Evolutionary conservation across 202 grass and related monocot species (phyloP).

Genomic region (Saccharum hybrid): DNA sequence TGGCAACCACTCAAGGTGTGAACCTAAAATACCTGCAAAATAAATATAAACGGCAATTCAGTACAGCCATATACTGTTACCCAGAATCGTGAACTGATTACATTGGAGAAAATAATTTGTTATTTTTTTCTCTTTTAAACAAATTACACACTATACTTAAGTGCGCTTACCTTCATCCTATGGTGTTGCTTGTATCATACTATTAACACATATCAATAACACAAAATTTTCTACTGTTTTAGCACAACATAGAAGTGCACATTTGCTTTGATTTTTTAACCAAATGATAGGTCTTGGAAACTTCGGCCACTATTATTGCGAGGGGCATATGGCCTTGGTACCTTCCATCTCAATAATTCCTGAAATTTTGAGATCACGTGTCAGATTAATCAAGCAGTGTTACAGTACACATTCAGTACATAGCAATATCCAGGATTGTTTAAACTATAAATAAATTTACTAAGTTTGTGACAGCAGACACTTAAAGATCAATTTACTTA

Average conservation of each 20-base stretch:
- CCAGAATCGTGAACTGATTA: neutral
- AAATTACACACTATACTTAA: neutral
- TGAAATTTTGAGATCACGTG: constrained; percentile 42
- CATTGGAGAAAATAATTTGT: neutral
- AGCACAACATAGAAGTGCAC: constrained; percentile 13
- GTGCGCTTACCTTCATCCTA: constrained; percentile 35
- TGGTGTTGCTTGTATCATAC: constrained; percentile 25
- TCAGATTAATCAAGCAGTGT: constrained; percentile 30
- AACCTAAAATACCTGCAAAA: constrained; percentile 47
- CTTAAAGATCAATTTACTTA: neutral
- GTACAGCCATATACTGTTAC: neutral
- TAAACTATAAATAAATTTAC: constrained; percentile 14
- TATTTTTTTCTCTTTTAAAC: neutral
- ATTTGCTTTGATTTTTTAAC: constrained; percentile 38
- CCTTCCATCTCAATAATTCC: constrained; percentile 88
- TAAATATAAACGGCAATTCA: constrained; percentile 9
- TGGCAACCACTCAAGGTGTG: neutral
- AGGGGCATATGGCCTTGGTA: constrained; percentile 88
- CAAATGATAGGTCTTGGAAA: constrained; percentile 54
- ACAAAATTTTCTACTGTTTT: neutral
- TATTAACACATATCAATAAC: neutral
- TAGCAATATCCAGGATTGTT: neutral
- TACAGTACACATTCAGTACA: constrained; percentile 9
- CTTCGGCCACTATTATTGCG: constrained; percentile 47
- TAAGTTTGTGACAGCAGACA: neutral